Evolutionary conservation across 805 yeast species (phyloP).

Genomic region (Candida endomychidarum): DNA sequence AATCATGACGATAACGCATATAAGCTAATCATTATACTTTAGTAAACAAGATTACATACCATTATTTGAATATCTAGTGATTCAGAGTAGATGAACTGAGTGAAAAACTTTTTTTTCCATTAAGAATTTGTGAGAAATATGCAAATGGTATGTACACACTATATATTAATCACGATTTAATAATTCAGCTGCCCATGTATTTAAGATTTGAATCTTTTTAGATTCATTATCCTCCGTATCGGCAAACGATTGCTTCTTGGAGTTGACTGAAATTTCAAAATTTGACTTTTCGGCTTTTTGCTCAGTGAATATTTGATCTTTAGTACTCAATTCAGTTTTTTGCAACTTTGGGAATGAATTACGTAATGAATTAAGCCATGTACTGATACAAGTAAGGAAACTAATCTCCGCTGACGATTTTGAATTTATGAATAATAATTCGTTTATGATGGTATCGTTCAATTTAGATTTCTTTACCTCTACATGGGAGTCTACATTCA

Average conservation of each 20-base stretch:
- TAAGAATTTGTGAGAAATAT: not conserved
- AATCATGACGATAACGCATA: constrained; percentile 53
- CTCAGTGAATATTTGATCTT: constrained; percentile 35
- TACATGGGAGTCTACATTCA: constrained; percentile 6
- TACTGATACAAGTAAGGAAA: not conserved
- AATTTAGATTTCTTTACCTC: not conserved
- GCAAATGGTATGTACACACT: not conserved
- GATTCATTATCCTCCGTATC: not conserved
- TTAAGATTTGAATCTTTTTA: constrained; percentile 1
- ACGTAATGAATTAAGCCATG: constrained; percentile 16
- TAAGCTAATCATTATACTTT: constrained; percentile 26
- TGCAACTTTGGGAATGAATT: constrained; percentile 27
- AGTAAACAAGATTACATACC: constrained; percentile 11
- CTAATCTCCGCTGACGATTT: not conserved
- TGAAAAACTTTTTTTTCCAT: not conserved
- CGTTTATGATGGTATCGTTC: constrained; percentile 2
- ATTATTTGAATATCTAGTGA: not conserved
- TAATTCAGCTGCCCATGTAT: constrained; percentile 6
- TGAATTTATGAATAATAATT: constrained; percentile 6
- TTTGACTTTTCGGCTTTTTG: constrained; percentile 25
- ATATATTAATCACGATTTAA: not conserved
- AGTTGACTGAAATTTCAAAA: constrained; percentile 1
- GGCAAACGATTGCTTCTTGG: constrained; percentile 1
- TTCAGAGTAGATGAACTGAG: not conserved
- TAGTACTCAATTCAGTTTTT: constrained; percentile 31